Conservation (phyloP, 768 basidiomycete species). For the Kwoniella pini region DNA sequence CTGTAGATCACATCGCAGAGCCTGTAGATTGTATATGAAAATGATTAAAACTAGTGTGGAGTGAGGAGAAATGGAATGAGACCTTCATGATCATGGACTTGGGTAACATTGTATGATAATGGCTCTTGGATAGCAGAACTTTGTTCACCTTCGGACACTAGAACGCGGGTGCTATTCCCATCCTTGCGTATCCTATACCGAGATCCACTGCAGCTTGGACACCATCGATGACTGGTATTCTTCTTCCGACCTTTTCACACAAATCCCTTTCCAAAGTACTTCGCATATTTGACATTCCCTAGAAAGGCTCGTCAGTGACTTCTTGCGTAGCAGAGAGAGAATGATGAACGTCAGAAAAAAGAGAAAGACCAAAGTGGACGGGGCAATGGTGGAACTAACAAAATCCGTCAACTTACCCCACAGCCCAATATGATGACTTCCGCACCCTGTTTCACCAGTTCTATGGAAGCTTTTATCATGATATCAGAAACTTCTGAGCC, state of each 20-base stretch:
- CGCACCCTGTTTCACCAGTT: slow-evolving; percentile 15
- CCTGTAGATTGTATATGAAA: no score
- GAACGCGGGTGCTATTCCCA: slow-evolving; percentile 3
- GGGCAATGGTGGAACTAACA: no score
- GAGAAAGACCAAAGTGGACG: no score
- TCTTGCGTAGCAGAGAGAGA: not conserved
- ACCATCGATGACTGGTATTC: slow-evolving; percentile 23
- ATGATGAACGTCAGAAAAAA: not conserved
- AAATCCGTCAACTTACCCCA: slow-evolving; percentile 27
- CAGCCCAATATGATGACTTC: slow-evolving; percentile 26
- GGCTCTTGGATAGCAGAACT: no score
- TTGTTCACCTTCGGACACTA: not conserved
- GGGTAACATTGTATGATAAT: no score
- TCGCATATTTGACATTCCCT: slow-evolving; percentile 29
- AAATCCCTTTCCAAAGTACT: slow-evolving; percentile 1
- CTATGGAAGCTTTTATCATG: slow-evolving; percentile 10
- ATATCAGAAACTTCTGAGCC: slow-evolving; percentile 13
- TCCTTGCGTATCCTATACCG: slow-evolving; percentile 8
- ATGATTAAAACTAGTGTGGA: no score
- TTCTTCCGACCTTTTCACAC: not conserved
- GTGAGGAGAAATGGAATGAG: no score
- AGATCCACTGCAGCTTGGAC: slow-evolving; percentile 22
- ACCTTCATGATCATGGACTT: no score
- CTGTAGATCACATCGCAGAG: no score
- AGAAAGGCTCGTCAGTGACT: no score